A percentile compares a stretch with the other conserved stretches of the same genome.
Evolutionary conservation across 208 protist genomes (phyloP).

Genomic region (Acanthamoeba healyi): DNA sequence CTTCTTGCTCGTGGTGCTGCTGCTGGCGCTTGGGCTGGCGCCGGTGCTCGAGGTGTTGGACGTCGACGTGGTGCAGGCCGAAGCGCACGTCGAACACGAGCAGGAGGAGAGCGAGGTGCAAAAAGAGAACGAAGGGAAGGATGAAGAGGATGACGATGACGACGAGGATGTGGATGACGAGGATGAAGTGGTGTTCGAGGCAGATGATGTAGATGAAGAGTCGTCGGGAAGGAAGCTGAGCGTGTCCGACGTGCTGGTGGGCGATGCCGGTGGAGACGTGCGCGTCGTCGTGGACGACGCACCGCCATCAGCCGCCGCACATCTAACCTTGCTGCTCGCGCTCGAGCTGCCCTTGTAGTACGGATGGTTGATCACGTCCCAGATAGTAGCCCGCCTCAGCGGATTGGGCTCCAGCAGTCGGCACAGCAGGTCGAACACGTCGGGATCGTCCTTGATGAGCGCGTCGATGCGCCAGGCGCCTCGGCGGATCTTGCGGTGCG

Average conservation of each 20-base stretch:
- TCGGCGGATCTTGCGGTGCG: conserved; percentile 5
- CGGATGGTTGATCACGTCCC: conserved; percentile 56
- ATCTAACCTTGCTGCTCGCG: not conserved
- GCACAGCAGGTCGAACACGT: conserved; percentile 31
- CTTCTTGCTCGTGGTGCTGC: not conserved
- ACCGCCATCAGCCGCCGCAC: not conserved
- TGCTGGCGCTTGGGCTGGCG: no score
- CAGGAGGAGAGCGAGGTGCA: not conserved
- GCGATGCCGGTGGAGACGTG: not conserved
- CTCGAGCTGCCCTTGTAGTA: not conserved
- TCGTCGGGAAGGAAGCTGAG: not conserved
- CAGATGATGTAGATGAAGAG: not conserved
- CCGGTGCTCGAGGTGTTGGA: not conserved
- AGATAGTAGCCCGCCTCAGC: conserved; percentile 39
- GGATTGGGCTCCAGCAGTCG: conserved; percentile 25
- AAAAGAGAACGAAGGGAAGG: not conserved
- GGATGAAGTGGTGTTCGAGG: no score
- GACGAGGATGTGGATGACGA: not conserved
- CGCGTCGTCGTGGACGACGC: not conserved
- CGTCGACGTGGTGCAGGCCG: not conserved
- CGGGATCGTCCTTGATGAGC: conserved; percentile 14
- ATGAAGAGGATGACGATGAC: not conserved
- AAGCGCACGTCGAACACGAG: not conserved
- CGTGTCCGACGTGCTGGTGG: not conserved
- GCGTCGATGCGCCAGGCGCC: conserved; percentile 9